Base-by-base conservation (phyloP, 345 rosid genomes). In the Euphorbia lathyris region DNA sequence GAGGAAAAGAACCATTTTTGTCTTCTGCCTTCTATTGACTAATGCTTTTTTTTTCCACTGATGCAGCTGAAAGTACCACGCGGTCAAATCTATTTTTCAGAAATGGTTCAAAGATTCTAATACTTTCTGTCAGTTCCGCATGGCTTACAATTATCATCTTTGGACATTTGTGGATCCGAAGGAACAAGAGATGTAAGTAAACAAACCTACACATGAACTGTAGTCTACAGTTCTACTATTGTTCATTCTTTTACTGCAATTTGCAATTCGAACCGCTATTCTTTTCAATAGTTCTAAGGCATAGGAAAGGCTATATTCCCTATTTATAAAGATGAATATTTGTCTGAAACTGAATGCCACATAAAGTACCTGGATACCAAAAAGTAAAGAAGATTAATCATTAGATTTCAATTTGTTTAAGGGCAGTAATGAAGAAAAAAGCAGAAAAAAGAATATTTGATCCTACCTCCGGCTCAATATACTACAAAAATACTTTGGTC, bases 151-250 rank as follows among this genome's bases (percentile, higher is more conserved):
- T 69, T 30, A 3, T 69, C 17, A 9, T 26, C 3, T 9, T 30
- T 29, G 23, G 22, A 7, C 43, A 17, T 19, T 69, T 52, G 50
- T 22, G 48, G 45, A 17, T 25, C 7, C 42, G 63, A 34, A 69
- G 65, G 13, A 69, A n/a, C 45, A 57, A 9, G 40, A 58, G 27
- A 40, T 64, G 72, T 69, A 19, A 38, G 29, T 8, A 38, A 62
- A 51, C 27, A 62, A n/a, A 23, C 9, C 53, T 3, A 38, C 10
- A 0, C n/a, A 67, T 40, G 25, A 58, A 11, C 25, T 29, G 9
- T 61, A 56, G 40, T 16, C 14, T 55, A 26, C 19, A 7, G 14
- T 60, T 52, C 58, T n/a, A 53, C 17, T 20, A n/a, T n/a, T n/a
- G n/a, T n/a, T n/a, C n/a, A n/a, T n/a, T n/a, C n/a, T n/a, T n/a